Evolutionary conservation across 352 stramenopile genomes (phyloP).

Genomic region (Phytophthora crassamura): DNA sequence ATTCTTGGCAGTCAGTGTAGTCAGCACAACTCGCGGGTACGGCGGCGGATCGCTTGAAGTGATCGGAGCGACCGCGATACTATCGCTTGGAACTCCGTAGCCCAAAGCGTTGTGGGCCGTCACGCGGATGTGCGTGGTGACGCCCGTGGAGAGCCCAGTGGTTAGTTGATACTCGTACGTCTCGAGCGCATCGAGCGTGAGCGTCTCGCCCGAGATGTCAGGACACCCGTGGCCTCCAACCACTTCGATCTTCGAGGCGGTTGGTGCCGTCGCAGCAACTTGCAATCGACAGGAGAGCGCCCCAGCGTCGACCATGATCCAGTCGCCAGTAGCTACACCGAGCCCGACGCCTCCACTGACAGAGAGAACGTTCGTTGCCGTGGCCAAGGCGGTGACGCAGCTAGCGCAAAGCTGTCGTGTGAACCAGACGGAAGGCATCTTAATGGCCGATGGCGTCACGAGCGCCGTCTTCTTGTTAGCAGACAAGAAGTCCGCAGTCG

Average conservation of each 20-base stretch:
- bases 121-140: constrained; percentile 89
- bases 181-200: constrained; percentile 61
- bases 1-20: constrained; percentile 46
- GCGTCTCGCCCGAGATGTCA: constrained; percentile 46
- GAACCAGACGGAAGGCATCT: constrained; percentile 47
- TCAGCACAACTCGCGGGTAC: constrained; percentile 65
- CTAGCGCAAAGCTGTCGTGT: constrained; percentile 51
- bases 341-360: constrained; percentile 16
- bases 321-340: constrained; percentile 38
- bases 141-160: constrained; percentile 85
- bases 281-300: constrained; percentile 59
- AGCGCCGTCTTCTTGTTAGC: constrained; percentile 38
- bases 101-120: constrained; percentile 93
- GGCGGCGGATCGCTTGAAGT: constrained; percentile 90
- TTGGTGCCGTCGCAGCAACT: constrained; percentile 35
- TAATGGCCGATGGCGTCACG: constrained; percentile 37
- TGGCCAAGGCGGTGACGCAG: constrained; percentile 53
- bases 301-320: constrained; percentile 61
- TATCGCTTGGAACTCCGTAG: constrained; percentile 79
- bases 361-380: constrained; percentile 19
- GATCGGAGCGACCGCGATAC: constrained; percentile 81
- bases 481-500: constrained; percentile 63
- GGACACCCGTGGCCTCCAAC: constrained; percentile 52
- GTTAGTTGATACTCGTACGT: constrained; percentile 80
- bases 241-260: constrained; percentile 44